Percentiles rank a stretch among this genome's conserved stretches.
Evolutionary conservation across 192 early-diverging fungal species (phyloP).

Genomic region (Chytriomyces confervae): DNA sequence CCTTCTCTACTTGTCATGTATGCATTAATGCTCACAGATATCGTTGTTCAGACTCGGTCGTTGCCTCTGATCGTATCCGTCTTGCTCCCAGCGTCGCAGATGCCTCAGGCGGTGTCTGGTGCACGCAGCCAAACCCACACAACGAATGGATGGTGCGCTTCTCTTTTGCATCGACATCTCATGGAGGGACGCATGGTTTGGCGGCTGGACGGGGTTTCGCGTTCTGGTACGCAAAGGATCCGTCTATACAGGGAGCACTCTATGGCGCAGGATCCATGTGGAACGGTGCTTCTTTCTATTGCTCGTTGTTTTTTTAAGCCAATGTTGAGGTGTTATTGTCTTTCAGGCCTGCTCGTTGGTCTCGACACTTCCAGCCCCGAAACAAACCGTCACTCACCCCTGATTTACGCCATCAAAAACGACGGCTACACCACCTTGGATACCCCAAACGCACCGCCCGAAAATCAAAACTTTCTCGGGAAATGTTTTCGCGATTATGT

Average conservation of each 20-base stretch:
- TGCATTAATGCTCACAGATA: neutral
- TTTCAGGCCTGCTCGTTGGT: conserved; percentile 1
- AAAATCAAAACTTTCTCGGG: conserved; percentile 6
- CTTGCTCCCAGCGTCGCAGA: conserved; percentile 65
- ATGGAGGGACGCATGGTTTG: neutral
- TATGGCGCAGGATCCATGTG: conserved; percentile 70
- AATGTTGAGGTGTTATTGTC: neutral
- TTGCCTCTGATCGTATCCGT: conserved; percentile 41
- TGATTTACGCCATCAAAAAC: conserved; percentile 66
- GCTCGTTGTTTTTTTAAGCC: neutral
- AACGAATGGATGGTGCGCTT: conserved; percentile 75
- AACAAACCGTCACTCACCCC: conserved; percentile 52
- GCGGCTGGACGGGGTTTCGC: conserved; percentile 74
- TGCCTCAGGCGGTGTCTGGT: conserved; percentile 65
- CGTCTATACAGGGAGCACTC: conserved; percentile 55
- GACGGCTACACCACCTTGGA: conserved; percentile 68
- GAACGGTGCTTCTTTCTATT: conserved; percentile 42
- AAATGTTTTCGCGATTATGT: conserved; percentile 16
- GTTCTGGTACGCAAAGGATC: conserved; percentile 78
- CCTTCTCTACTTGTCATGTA: neutral
- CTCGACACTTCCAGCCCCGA: neutral
- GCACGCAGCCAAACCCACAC: conserved; percentile 62
- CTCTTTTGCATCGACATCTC: conserved; percentile 59
- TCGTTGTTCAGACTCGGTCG: conserved; percentile 24
- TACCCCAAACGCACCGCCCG: conserved; percentile 27